phyloP scores from a whole-genome alignment of 148 eudicot species.

The Agrostemma githago region DNA sequence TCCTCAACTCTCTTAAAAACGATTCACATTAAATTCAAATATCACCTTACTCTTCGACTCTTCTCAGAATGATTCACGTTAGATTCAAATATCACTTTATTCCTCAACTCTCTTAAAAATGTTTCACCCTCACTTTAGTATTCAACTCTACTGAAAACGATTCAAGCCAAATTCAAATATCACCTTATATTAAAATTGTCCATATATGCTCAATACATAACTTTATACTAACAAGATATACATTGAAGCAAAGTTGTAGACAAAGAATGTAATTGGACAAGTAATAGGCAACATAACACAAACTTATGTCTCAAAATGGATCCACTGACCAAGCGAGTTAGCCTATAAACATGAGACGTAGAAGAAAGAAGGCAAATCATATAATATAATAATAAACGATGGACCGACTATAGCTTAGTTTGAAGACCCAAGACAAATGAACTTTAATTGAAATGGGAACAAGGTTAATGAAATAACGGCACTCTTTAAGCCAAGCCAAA shows the following conservation, averaged over 20 bases:
- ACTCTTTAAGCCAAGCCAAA: slow-evolving; percentile 22
- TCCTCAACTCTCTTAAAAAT: too few species aligned
- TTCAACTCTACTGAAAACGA: too few species aligned
- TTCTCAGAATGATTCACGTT: too few species aligned
- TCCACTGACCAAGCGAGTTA: not conserved
- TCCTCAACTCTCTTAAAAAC: too few species aligned
- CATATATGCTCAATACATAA: not conserved
- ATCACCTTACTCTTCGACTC: too few species aligned
- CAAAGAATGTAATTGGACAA: not conserved
- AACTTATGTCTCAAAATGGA: not conserved
- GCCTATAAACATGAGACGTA: not conserved
- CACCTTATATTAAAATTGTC: too few species aligned
- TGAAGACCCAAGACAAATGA: slow-evolving; percentile 14
- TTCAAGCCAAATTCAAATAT: too few species aligned
- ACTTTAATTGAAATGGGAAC: slow-evolving; percentile 37
- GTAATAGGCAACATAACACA: not conserved
- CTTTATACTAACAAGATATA: not conserved
- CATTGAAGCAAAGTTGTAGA: not conserved
- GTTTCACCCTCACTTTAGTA: too few species aligned
- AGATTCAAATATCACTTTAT: too few species aligned
- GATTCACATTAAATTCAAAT: too few species aligned
- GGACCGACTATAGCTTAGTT: not conserved
- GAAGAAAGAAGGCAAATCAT: not conserved
- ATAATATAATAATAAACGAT: not conserved
- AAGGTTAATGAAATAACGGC: slow-evolving; percentile 34